Evolutionary conservation across 2,329 filamentous ascomycete species (phyloP), one percentile per base, ranked within the genome.

Genomic region (Ascochyta rabiei): DNA sequence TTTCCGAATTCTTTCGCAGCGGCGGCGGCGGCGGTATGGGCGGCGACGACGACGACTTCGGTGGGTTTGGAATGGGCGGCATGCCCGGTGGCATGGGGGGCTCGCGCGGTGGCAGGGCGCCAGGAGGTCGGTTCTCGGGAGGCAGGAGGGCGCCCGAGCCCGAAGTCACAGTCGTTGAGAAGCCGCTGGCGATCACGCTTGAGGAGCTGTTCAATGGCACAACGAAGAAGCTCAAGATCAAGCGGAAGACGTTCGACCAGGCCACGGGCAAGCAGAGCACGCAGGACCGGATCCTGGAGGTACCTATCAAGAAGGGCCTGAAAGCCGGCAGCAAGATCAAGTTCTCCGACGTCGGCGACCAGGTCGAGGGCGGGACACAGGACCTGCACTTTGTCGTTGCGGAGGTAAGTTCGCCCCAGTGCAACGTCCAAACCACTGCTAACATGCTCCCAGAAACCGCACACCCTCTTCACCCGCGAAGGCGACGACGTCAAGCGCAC

Each of bases 321-420:
- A 97, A 98, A 79, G 93, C 96, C 67, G 95, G 95, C 26, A 96
- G 91, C 70, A 99, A 98, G 82, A 96, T 99, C 77, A 97, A 97
- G 78, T 99, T 96, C 73, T 90, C 90, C 71, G 92, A 93, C 37
- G 93, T 99, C n/a, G 95, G 95, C 10, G 95, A 99, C 76, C 93
- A 98, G 75, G 92, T 96, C 58, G 95, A 98, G 71, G 95, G 95
- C 37, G 93, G 93, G 13, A 90, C 92, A 55, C 95, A 99, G 75
- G 95, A 99, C 76, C 77, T 99, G 47, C 93, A 97, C 75, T 96
- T 99, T 68, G 89, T 99, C 54, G 85, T 99, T 19, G 89, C 92
- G 76, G 93, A 97, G 88, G 91, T 93, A 85, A 81, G 87, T 71
- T 33, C 31, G 21, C 18, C 6, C 5, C 34, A 26, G 28, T 34